Evolutionary conservation across 306 rosid genomes (phyloP).

Genomic region (Dalbergia cultrata): DNA sequence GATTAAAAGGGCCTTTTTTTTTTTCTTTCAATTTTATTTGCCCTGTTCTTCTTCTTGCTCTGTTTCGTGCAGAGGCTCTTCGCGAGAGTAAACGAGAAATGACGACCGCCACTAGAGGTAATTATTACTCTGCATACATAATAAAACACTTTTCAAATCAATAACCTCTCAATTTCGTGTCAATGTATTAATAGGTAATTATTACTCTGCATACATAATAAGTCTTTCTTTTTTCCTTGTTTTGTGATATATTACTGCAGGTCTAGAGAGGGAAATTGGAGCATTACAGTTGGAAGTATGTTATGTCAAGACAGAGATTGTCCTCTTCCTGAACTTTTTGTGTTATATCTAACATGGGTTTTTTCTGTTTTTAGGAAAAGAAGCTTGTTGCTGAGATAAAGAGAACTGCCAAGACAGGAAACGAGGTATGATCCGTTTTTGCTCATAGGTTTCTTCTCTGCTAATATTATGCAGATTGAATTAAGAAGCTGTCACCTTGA

Average conservation of each 20-base stretch:
- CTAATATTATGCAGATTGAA: conserved; percentile 11
- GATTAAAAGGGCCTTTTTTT: neutral
- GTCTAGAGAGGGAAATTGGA: conserved; percentile 96
- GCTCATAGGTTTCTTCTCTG: conserved; percentile 17
- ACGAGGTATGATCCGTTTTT: conserved; percentile 66
- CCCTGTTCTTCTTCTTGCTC: neutral
- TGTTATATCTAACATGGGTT: conserved; percentile 39
- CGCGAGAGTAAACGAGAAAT: conserved; percentile 95
- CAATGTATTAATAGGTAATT: neutral
- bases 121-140: neutral
- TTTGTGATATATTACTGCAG: conserved; percentile 50
- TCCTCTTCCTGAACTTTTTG: conserved; percentile 10
- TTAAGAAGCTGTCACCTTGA: neutral
- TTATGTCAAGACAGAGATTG: conserved; percentile 50
- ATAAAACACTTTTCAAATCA: neutral
- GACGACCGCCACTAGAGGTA: conserved; percentile 89
- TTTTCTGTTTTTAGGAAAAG: conserved; percentile 72
- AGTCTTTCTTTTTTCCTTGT: conserved; percentile 25
- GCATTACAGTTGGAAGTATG: conserved; percentile 90
- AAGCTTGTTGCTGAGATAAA: conserved; percentile 95
- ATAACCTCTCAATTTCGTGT: conserved; percentile 25
- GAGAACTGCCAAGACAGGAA: conserved; percentile 97
- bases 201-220: too few species aligned
- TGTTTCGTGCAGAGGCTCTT: conserved; percentile 82
- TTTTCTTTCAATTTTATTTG: too few species aligned